These are phyloP conservation scores for Hanseniaspora lindneri DNA, from an alignment of 805 yeast species.

Conservation along the genomic window DNA sequence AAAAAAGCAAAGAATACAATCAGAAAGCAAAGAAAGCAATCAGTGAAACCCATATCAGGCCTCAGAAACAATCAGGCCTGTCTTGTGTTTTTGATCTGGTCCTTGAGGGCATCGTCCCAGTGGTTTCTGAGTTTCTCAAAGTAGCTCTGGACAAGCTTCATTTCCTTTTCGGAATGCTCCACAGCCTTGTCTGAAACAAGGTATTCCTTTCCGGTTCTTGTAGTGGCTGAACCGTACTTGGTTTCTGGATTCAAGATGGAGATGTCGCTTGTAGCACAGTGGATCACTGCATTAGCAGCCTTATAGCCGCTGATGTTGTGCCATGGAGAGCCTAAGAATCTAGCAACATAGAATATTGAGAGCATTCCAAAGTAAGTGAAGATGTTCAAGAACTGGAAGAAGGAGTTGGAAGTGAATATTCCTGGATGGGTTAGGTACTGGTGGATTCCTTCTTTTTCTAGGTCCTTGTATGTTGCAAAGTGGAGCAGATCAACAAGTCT, in stretches of 20 bases:
- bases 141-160: slow-evolving; percentile 31
- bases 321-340: slow-evolving; percentile 74
- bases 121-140: slow-evolving; percentile 43
- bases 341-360: slow-evolving; percentile 66
- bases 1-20: neutral
- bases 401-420: slow-evolving; percentile 73
- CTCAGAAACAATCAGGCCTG: slow-evolving; percentile 18
- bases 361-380: slow-evolving; percentile 81
- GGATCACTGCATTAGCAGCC: slow-evolving; percentile 80
- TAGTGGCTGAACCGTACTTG: slow-evolving; percentile 64
- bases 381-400: slow-evolving; percentile 60
- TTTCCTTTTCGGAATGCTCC: slow-evolving; percentile 57
- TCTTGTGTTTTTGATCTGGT: slow-evolving; percentile 54
- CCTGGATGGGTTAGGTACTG: slow-evolving; percentile 90
- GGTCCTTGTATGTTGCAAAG: slow-evolving; percentile 47
- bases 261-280: slow-evolving; percentile 49
- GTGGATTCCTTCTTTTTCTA: slow-evolving; percentile 43
- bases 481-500: slow-evolving; percentile 76
- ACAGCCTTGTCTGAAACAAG: slow-evolving; percentile 44
- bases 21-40: neutral
- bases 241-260: slow-evolving; percentile 31
- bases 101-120: slow-evolving; percentile 66
- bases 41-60: too few relatives aligned
- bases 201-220: slow-evolving; percentile 52
- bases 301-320: slow-evolving; percentile 79